phyloP scores from a whole-genome alignment of 768 basidiomycete species.

The Brasilioporus rufonigricans region DNA sequence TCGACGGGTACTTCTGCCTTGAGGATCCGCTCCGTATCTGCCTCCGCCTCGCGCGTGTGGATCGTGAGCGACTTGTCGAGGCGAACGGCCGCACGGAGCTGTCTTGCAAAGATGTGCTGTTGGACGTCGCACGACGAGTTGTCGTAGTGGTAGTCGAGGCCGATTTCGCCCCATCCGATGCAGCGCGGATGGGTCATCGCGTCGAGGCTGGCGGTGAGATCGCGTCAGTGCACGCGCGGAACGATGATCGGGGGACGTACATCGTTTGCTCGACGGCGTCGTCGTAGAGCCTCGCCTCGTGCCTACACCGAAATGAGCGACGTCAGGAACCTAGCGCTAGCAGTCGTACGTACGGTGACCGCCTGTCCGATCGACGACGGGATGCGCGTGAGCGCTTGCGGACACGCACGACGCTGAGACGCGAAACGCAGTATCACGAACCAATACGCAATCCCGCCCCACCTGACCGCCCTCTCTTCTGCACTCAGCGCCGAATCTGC shows the following conservation, averaged over 20 bases:
- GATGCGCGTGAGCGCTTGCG: no score
- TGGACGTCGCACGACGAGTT: constrained; percentile 71
- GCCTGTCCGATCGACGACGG: no score
- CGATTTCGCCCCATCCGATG: constrained; percentile 89
- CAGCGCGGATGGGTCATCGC: constrained; percentile 80
- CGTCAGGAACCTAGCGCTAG: no score
- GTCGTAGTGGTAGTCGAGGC: constrained; percentile 84
- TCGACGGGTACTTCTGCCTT: constrained; percentile 73
- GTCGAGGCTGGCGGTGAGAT: constrained; percentile 48
- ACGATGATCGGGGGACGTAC: constrained; percentile 38
- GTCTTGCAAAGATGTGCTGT: constrained; percentile 60
- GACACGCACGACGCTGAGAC: no score
- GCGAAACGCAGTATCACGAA: no score
- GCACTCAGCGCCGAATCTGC: no score
- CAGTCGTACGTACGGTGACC: no score
- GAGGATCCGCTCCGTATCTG: constrained; percentile 74
- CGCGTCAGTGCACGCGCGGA: background rate
- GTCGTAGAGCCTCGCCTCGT: constrained; percentile 60
- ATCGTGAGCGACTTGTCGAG: constrained; percentile 80
- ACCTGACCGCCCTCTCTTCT: no score
- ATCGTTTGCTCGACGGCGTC: constrained; percentile 68
- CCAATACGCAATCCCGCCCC: constrained; percentile 76
- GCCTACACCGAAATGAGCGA: no score
- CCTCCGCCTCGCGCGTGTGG: constrained; percentile 84
- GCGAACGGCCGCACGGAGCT: constrained; percentile 64